These are phyloP conservation scores for Steccherinum ochraceum DNA, from an alignment of 768 basidiomycete genomes.

Conservation along the genomic window DNA sequence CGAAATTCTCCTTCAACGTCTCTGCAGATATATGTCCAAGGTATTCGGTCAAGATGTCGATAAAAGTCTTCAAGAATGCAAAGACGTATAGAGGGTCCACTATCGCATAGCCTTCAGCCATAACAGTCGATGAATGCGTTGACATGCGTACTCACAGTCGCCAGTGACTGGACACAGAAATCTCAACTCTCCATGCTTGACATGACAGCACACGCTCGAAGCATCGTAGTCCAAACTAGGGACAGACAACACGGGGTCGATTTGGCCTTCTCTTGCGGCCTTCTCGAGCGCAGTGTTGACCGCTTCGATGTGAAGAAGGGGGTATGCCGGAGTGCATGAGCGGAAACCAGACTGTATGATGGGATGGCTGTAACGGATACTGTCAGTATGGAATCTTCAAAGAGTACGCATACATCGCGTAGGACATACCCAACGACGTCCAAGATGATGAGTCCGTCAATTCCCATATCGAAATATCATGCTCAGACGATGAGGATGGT, in stretches of 20 bases:
- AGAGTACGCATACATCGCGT: background rate
- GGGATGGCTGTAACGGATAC: slow-evolving; percentile 26
- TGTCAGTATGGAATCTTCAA: background rate
- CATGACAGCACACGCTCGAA: slow-evolving; percentile 80
- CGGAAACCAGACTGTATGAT: slow-evolving; percentile 91
- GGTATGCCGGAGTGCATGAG: slow-evolving; percentile 67
- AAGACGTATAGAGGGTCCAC: slow-evolving; percentile 90
- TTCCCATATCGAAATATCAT: slow-evolving; percentile 42
- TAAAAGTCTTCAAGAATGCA: slow-evolving; percentile 79
- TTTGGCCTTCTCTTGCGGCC: slow-evolving; percentile 41
- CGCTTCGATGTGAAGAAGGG: slow-evolving; percentile 81
- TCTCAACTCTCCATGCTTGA: slow-evolving; percentile 68
- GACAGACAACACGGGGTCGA: slow-evolving; percentile 75
- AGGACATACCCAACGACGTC: slow-evolving; percentile 65
- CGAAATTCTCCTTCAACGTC: slow-evolving; percentile 86
- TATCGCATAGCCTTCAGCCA: slow-evolving; percentile 22
- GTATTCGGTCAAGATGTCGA: slow-evolving; percentile 80
- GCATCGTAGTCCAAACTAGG: slow-evolving; percentile 37
- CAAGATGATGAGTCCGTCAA: slow-evolving; percentile 78
- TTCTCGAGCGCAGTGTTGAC: slow-evolving; percentile 68
- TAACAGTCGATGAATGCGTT: background rate
- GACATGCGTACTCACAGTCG: slow-evolving; percentile 55
- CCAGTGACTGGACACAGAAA: slow-evolving; percentile 78
- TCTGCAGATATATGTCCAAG: slow-evolving; percentile 79
- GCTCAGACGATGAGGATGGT: no score